Evolutionary conservation across 352 stramenopile species (phyloP).

Genomic region (Phytophthora rubi): DNA sequence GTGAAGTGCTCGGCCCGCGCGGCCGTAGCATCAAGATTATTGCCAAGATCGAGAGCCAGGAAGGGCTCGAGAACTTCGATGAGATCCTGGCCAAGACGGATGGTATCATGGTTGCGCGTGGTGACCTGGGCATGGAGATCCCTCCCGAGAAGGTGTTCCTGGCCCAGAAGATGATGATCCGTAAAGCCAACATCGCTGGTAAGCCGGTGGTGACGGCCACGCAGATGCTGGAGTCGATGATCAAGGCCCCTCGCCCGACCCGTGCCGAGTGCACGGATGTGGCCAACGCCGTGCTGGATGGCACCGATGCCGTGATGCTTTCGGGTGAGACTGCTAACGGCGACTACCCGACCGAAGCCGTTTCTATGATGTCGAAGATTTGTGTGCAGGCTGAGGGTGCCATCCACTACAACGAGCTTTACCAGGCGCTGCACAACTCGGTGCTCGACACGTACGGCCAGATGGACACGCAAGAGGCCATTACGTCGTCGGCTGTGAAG

Average conservation of each 20-base stretch:
- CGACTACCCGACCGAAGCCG: slow-evolving; percentile 94
- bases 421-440: slow-evolving; percentile 81
- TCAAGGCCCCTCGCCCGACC: slow-evolving; percentile 96
- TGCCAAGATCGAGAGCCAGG: slow-evolving; percentile 98
- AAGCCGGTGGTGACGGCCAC: slow-evolving; percentile 98
- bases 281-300: slow-evolving; percentile 98
- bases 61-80: slow-evolving; percentile 96
- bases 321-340: slow-evolving; percentile 98
- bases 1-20: slow-evolving; percentile 85
- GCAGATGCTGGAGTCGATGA: slow-evolving; percentile 99
- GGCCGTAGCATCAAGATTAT: slow-evolving; percentile 95
- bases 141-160: slow-evolving; percentile 97
- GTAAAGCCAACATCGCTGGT: slow-evolving; percentile 94
- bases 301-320: slow-evolving; percentile 98
- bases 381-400: slow-evolving; percentile 90
- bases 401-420: slow-evolving; percentile 92
- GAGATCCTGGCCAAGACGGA: slow-evolving; percentile 98
- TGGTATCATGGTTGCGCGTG: slow-evolving; percentile 99
- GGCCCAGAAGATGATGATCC: slow-evolving; percentile 99
- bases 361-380: slow-evolving; percentile 95
- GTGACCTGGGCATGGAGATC: slow-evolving; percentile 99
- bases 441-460: slow-evolving; percentile 64
- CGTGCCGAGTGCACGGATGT: slow-evolving; percentile 99
- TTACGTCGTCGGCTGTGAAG: slow-evolving; percentile 97
- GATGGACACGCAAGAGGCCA: slow-evolving; percentile 93